These are phyloP conservation scores for Avena sativa DNA, from an alignment of 176 grass and related monocot species.

Conservation along the genomic window DNA sequence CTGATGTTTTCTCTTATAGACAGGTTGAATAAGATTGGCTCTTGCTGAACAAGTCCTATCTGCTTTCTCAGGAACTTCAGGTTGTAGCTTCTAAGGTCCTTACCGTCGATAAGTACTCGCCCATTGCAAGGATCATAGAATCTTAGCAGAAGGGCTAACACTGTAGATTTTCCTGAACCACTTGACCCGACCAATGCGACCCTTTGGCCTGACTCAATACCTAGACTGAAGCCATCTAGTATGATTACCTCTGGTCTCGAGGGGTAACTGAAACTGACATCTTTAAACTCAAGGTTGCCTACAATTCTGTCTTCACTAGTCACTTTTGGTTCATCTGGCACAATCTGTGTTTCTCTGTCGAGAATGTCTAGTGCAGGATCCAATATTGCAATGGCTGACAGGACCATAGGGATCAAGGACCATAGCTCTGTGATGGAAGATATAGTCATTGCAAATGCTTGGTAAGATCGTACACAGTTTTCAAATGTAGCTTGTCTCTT, in stretches of 20 bases:
- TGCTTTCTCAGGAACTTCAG: conserved; percentile 57
- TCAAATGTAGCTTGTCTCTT: conserved; percentile 48
- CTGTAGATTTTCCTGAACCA: conserved; percentile 67
- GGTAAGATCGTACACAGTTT: conserved; percentile 59
- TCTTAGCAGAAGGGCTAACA: conserved; percentile 61
- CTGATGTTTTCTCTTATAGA: conserved; percentile 66
- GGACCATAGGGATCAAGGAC: conserved; percentile 64
- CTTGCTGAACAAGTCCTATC: conserved; percentile 65
- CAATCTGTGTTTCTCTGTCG: conserved; percentile 61
- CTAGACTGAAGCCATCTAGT: conserved; percentile 53
- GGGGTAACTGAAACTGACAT: conserved; percentile 63
- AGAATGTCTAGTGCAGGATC: conserved; percentile 63
- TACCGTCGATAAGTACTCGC: conserved; percentile 44
- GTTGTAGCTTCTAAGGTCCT: conserved; percentile 55
- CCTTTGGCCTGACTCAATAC: conserved; percentile 50
- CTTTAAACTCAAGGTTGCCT: conserved; percentile 51
- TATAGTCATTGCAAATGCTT: conserved; percentile 70
- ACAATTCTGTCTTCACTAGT: conserved; percentile 28
- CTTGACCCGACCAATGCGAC: conserved; percentile 65
- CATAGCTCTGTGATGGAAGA: conserved; percentile 72
- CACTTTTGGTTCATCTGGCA: conserved; percentile 51
- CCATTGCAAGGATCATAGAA: conserved; percentile 66
- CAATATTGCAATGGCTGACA: conserved; percentile 61
- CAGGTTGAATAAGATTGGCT: conserved; percentile 56
- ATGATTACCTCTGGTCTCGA: conserved; percentile 56